Evolutionary conservation across 108 stramenopile species (phyloP), one percentile per base, ranked within the genome.

Genomic region (Mayamaea pseudoterrestris): DNA sequence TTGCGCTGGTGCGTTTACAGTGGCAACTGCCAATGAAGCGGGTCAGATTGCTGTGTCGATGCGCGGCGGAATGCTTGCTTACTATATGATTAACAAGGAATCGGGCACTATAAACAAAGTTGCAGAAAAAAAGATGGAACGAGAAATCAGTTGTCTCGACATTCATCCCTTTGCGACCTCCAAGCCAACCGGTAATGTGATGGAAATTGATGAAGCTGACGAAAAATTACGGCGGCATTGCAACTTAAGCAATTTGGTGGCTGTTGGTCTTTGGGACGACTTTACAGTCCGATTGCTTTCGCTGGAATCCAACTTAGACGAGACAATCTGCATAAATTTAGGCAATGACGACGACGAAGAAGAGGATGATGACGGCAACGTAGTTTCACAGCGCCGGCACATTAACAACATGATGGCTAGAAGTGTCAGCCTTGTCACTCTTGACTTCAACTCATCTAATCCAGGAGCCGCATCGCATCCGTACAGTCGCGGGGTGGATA

Each of bases 131-230:
- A 66, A 67, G 30, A 77, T 98, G 60, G 76, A 87, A 32, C 72
- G 85, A 7, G 98, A 98, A 69, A 83, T 97, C 27, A 85, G 91
- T 58, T 97, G 94, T 65, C 44, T 98, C 35, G 68, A 90, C 57
- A 51, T 98, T 27, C 58, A 85, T 46, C 93, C 94, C 9, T 85
- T 92, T 47, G 22, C 44, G 26, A n/a, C 32, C 20, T 58, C 68
- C 20, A 30, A 44, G 22, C 27, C 41, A 12, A 47, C 43, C 12
- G 44, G 41, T 9, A 31, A 51, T 42, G 45, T 35, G 2, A 77
- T 74, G 84, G 80, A 85, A 37, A 51, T 73, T 47, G 44, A 46
- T 24, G 3, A 28, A 2, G 27, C 47, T 3, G 44, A 21, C 3
- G n/a, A 16, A 5, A n/a, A n/a, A n/a, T n/a, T n/a, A n/a, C n/a